Base-by-base conservation (phyloP, 345 rosid genomes). In the Lumnitzera racemosa region DNA sequence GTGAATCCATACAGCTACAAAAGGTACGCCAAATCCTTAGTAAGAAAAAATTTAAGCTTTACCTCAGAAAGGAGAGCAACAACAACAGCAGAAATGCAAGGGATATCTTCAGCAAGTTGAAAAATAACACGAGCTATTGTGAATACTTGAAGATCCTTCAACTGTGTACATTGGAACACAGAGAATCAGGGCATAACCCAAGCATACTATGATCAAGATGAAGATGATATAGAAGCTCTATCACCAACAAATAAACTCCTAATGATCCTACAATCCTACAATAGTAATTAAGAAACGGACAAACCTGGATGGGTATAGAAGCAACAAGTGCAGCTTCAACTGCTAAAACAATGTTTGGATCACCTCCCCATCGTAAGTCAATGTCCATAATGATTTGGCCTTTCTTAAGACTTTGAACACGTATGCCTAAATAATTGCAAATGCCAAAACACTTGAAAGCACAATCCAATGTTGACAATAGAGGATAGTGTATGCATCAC, bases 321-420 rank as follows among this genome's bases (percentile, higher is more conserved):
- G 96, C 99, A 72, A 95, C 96, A 63, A 86, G 77, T 51, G 97
- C 96, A 67, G 97, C 88, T 75, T 87, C 88, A 56, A 85, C 98
- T 56, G 88, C 96, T 80, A 95, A 76, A 74, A 95, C 72, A 62
- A 95, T 95, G 76, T 85, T 88, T 55, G 99, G 99, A 78, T 95
- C 95, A 74, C 98, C 99, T 71, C 99, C 85, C 99, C 98, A 95
- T 51, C 98, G 88, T 49, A 95, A 81, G 82, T 95, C 99, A 51
- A 90, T 85, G 56, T 90, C 99, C 99, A 90, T 88, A 27, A 76
- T 95, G 61, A 95, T 67, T 79, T 95, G 98, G 78, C 99, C 99
- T 74, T 86, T 76, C 77, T 95, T 86, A 63, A 87, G 88, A 82
- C 91, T 95, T 20, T 20, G 20, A 20, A 95, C 96, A 48, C 96